These are phyloP conservation scores for Jackrogersella multiformis DNA, from an alignment of 495 filamentous ascomycete genomes.

Conservation along the genomic window DNA sequence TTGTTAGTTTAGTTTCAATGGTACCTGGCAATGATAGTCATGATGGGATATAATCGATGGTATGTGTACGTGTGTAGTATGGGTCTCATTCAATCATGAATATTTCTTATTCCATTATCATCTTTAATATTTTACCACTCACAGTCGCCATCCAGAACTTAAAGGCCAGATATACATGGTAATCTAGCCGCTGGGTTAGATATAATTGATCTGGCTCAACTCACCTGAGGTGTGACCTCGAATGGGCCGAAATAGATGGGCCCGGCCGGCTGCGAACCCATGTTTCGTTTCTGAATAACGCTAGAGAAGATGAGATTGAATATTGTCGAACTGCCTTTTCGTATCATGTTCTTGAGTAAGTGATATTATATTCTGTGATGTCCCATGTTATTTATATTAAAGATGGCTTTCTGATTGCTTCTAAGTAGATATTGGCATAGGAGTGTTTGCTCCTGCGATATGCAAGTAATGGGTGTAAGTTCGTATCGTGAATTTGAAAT, in stretches of 20 bases:
- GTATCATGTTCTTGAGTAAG: conserved; percentile 18
- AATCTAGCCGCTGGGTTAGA: no score
- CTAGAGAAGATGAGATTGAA: conserved; percentile 6
- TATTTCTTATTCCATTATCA: not conserved
- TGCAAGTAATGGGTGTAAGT: not conserved
- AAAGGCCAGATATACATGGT: no score
- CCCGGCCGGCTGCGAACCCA: conserved; percentile 26
- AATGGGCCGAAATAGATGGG: conserved; percentile 70
- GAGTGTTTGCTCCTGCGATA: not conserved
- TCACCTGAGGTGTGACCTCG: conserved; percentile 70
- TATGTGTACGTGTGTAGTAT: not conserved
- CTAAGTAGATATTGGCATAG: not conserved
- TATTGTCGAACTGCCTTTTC: conserved; percentile 14
- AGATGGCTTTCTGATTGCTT: not conserved
- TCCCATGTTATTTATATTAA: conserved; percentile 10
- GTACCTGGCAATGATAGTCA: not conserved
- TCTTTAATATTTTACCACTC: not conserved
- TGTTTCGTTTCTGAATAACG: conserved; percentile 17
- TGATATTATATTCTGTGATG: not conserved
- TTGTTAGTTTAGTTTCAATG: conserved; percentile 29
- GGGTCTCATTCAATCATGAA: not conserved
- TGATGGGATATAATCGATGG: no score
- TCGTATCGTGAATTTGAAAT: conserved; percentile 13
- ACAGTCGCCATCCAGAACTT: no score
- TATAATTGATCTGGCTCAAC: not conserved